Base-by-base conservation (phyloP, 441 rosid genomes). In the Metrosideros polymorpha region DNA sequence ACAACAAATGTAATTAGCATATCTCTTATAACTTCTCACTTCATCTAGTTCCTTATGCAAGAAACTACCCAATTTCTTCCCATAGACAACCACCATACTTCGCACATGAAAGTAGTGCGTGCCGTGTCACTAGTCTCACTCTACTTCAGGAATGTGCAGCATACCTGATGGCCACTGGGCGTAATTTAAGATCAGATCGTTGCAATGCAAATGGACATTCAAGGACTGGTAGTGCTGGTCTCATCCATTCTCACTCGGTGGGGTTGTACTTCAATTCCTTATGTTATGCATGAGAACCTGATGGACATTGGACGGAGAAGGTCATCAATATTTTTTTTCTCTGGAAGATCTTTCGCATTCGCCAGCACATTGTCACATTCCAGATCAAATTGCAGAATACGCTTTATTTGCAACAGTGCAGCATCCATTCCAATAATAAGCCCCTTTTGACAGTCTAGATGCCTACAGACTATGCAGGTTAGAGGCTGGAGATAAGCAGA, bases 351-450 rank as follows among this genome's bases (percentile, higher is more conserved):
- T 89, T 92, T 92, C 86, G 93, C 87, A 91, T 92, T 93, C 82
- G 92, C 95, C 77, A 92, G 94, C 89, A 94, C 89, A 87, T 94
- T 94, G 89, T 94, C 95, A 87, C 94, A 92, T 90, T 94, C 92
- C 90, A 93, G 85, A 91, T 93, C 94, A 79, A 94, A 94, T 89
- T 94, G 95, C 84, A 94, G 94, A 85, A 94, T 92, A 91, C 92
- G 93, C 89, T 93, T 91, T 63, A 92, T 89, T 88, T 94, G 96
- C 88, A 94, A 85, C 90, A 94, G 92, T 61, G 96, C 96, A 61
- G 94, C 95, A 90, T 93, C 94, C 95, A 92, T 94, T 83, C 94
- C 94, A 82, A 93, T 92, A 86, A 92, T 91, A 66, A 92, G 91
- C 85, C 91, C 86, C 92, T 93, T 93, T 51, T 92, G 92, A 27